Percentiles rank a stretch among this genome's conserved stretches.
Conservation (phyloP, 2,329 filamentous ascomycete genomes). For the Aurifilum marmelostoma region DNA sequence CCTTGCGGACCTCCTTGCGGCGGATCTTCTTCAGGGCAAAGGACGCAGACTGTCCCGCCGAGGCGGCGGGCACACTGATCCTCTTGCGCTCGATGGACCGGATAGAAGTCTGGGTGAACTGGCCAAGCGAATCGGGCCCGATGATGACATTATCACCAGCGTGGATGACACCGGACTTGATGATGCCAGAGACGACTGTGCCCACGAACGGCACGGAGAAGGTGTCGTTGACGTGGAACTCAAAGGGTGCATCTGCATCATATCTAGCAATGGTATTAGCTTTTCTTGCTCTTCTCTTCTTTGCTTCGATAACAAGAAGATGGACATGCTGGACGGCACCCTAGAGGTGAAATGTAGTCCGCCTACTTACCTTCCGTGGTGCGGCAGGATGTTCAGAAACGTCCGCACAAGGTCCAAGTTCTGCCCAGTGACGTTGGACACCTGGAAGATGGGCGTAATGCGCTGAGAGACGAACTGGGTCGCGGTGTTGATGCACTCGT, state of each 20-base stretch:
- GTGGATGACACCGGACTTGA: conserved; percentile 86
- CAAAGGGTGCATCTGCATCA: conserved; percentile 83
- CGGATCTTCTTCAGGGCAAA: conserved; percentile 88
- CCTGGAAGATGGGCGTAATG: conserved; percentile 96
- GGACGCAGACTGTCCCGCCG: conserved; percentile 88
- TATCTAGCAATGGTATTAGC: conserved; percentile 55
- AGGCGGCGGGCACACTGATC: conserved; percentile 83
- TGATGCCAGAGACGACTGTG: conserved; percentile 92
- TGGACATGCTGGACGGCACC: too few relatives aligned
- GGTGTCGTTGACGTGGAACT: conserved; percentile 95
- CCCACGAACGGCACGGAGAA: conserved; percentile 98
- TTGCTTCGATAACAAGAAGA: too few relatives aligned
- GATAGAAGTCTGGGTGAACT: conserved; percentile 85
- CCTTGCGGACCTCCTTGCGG: conserved; percentile 91
- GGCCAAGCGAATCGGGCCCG: conserved; percentile 86
- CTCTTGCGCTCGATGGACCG: conserved; percentile 94
- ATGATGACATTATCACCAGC: conserved; percentile 87
- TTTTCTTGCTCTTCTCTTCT: too few relatives aligned
- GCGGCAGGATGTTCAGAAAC: conserved; percentile 93
- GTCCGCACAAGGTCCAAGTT: conserved; percentile 87
- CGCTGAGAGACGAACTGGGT: conserved; percentile 94
- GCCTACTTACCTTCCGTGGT: conserved; percentile 66
- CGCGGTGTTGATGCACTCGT: conserved; percentile 93
- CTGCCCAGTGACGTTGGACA: conserved; percentile 95
- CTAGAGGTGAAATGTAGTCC: background rate